Base-by-base conservation (phyloP, 495 filamentous ascomycete genomes). In the Neurospora sp. region DNA sequence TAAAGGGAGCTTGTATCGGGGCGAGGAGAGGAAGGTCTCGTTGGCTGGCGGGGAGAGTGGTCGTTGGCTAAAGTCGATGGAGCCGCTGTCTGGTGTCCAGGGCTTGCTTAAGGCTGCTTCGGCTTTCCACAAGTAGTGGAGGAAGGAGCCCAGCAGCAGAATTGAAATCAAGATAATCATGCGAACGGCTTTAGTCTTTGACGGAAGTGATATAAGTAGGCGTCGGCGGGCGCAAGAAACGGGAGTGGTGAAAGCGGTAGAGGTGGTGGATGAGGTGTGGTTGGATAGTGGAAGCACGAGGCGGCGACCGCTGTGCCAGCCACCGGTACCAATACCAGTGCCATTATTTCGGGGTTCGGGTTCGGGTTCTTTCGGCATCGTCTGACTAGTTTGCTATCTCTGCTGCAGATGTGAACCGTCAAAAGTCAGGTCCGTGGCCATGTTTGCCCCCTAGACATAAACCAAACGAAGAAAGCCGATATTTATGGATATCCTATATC, bases 1-100 rank as follows among this genome's bases (percentile, higher is more conserved):
- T 27, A 90, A 82, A 10, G 87, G 87, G 20, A 87, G 82, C 47
- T 75, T 68, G 76, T 83, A 85, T 5, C 44, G 18, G 8, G 53
- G 39, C n/a, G 79, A 80, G 16, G 79, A 73, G 72, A 85, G 81
- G 71, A 82, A 82, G 22, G 80, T 77, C 69, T 78, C 71, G 69
- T 81, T 76, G 39, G 76, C 76, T 39, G 84, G 83, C 16, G 81
- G 79, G 4, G 80, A 82, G 18, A 86, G 78, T 1, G 84, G 79
- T 18, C 80, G 79, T 72, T 84, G 71, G 74, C 77, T 79, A 72
- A 86, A 86, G 69, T 81, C 74, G 35, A 77, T 76, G 70, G 82
- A 75, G 27, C 77, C 76, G 4, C 78, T 74, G 73, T 84, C 81
- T 1, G 84, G 84, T 1, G 72, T 71, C 85, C 85, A 86, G 39